Conservation (phyloP, 345 rosid species). For the Adansonia digitata region DNA sequence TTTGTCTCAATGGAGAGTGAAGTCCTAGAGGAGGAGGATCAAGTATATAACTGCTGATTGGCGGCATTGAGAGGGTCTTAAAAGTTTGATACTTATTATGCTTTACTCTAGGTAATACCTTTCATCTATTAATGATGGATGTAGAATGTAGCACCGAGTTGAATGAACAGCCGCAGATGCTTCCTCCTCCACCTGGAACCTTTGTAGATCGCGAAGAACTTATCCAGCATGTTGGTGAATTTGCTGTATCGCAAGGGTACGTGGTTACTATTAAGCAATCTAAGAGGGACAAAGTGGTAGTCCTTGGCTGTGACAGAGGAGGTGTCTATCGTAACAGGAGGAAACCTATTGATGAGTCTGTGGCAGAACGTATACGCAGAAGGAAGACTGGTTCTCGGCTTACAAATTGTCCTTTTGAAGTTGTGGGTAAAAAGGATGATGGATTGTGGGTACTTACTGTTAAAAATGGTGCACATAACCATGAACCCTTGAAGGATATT, state of each 20-base stretch:
- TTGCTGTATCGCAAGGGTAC: conserved; percentile 52
- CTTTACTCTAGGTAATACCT: conserved; percentile 18
- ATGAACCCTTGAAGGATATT: conserved; percentile 61
- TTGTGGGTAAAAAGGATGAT: conserved; percentile 57
- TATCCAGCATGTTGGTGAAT: conserved; percentile 52
- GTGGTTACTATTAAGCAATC: conserved; percentile 59
- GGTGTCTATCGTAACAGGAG: conserved; percentile 62
- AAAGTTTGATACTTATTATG: background rate
- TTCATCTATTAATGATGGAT: conserved; percentile 30
- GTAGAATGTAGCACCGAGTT: conserved; percentile 21
- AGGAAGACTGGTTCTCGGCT: conserved; percentile 57
- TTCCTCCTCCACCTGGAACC: conserved; percentile 51
- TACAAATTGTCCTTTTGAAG: conserved; percentile 69
- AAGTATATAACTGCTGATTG: background rate
- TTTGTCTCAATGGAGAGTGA: conserved; percentile 14
- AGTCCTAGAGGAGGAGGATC: conserved; percentile 17
- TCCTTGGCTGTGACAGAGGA: conserved; percentile 60
- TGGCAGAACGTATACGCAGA: conserved; percentile 37
- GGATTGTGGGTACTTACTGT: conserved; percentile 60
- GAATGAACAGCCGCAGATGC: conserved; percentile 32
- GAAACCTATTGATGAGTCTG: conserved; percentile 41
- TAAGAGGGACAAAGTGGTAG: conserved; percentile 51
- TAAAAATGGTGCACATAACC: conserved; percentile 59
- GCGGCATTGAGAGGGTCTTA: background rate
- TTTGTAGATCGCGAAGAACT: conserved; percentile 57